phyloP scores from a whole-genome alignment of 805 yeast species.

The Wickerhamiella allomyrinae region DNA sequence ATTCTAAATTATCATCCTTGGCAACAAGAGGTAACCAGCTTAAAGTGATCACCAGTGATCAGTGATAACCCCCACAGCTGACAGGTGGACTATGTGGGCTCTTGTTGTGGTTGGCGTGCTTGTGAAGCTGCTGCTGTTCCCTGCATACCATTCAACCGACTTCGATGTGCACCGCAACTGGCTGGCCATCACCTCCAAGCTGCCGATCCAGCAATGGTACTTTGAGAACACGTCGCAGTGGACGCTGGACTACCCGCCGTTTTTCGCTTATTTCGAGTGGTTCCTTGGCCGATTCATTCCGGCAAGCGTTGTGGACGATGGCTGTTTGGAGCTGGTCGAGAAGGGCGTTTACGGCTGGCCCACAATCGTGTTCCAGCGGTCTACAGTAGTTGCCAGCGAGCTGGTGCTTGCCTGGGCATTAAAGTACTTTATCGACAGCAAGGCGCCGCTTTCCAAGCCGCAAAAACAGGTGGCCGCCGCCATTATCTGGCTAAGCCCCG shows the following conservation, averaged over 20 bases:
- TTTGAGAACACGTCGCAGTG: slow-evolving; percentile 66
- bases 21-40: no score
- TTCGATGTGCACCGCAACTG: slow-evolving; percentile 96
- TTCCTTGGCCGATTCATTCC: slow-evolving; percentile 60
- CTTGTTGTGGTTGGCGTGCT: slow-evolving; percentile 10
- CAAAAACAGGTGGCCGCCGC: slow-evolving; percentile 52
- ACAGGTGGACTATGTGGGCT: slow-evolving; percentile 3
- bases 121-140: slow-evolving; percentile 37
- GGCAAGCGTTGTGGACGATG: slow-evolving; percentile 44
- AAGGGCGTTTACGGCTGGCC: slow-evolving; percentile 59
- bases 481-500: slow-evolving; percentile 77
- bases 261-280: slow-evolving; percentile 94
- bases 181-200: slow-evolving; percentile 72
- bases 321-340: slow-evolving; percentile 56
- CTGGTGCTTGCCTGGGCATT: slow-evolving; percentile 51
- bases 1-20: no score
- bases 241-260: slow-evolving; percentile 97
- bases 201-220: slow-evolving; percentile 77
- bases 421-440: slow-evolving; percentile 36
- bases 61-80: no score
- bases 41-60: no score
- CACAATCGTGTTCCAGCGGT: slow-evolving; percentile 71
- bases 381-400: slow-evolving; percentile 70
- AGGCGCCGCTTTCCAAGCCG: slow-evolving; percentile 4
- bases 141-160: slow-evolving; percentile 86